Percentiles rank a stretch among this genome's conserved stretches.
These are phyloP conservation scores for Coemansia sp. DNA, from an alignment of 192 early-diverging fungal genomes.

Conservation along the genomic window DNA sequence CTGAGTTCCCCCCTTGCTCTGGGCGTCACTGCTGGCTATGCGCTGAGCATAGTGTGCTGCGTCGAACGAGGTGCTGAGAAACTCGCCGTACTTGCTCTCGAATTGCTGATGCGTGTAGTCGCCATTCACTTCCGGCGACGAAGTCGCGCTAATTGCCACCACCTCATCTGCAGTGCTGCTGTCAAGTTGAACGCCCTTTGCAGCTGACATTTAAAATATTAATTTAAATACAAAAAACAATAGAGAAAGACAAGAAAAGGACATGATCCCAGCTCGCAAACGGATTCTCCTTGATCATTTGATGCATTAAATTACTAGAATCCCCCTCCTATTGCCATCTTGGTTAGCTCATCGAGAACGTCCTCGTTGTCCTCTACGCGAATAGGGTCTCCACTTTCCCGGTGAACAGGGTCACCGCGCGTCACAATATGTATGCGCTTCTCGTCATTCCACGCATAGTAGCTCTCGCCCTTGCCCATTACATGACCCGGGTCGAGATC, in stretches of 20 bases:
- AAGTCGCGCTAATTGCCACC: neutral
- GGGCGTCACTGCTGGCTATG: neutral
- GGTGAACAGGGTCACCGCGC: neutral
- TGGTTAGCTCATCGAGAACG: too few species aligned
- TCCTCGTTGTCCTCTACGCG: neutral
- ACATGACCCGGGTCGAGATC: neutral
- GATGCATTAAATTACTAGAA: neutral
- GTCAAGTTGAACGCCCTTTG: neutral
- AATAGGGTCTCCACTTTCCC: too few species aligned
- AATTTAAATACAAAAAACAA: too few species aligned
- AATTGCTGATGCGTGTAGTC: conserved; percentile 4
- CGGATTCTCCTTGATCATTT: too few species aligned
- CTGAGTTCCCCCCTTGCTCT: neutral
- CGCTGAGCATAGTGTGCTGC: conserved; percentile 11
- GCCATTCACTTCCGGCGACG: neutral
- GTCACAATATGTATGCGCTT: neutral
- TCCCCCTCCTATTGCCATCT: neutral
- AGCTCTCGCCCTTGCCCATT: neutral
- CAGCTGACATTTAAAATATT: neutral
- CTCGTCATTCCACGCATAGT: neutral
- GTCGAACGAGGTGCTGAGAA: conserved; percentile 14
- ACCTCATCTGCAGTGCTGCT: neutral
- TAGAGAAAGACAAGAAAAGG: neutral
- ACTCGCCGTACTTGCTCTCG: conserved; percentile 3
- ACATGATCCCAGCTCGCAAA: neutral